phyloP scores from a whole-genome alignment of 2,329 filamentous ascomycete species.

The Cladosporium sp. region DNA sequence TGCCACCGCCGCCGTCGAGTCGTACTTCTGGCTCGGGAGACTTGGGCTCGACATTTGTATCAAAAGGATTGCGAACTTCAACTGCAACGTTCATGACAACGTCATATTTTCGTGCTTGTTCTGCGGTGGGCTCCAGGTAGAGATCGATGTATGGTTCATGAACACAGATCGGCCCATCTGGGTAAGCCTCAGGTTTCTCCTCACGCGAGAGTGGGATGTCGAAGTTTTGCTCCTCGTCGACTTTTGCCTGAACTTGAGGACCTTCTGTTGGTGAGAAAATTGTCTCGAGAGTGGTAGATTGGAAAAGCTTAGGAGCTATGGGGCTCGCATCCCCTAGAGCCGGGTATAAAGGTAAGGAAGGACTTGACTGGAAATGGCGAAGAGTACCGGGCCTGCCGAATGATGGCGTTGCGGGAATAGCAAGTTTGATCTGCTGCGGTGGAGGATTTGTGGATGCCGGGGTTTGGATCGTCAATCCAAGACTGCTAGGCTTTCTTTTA shows the following conservation, averaged over 20 bases:
- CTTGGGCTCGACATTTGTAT: slow-evolving; percentile 17
- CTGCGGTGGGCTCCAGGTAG: slow-evolving; percentile 72
- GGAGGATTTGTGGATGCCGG: slow-evolving; percentile 52
- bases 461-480: slow-evolving; percentile 70
- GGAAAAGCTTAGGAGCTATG: not conserved
- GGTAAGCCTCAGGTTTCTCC: slow-evolving; percentile 74
- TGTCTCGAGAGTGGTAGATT: slow-evolving; percentile 21
- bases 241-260: slow-evolving; percentile 35
- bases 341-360: slow-evolving; percentile 53
- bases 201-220: slow-evolving; percentile 56
- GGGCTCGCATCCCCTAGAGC: slow-evolving; percentile 25
- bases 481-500: slow-evolving; percentile 66
- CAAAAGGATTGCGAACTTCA: slow-evolving; percentile 74
- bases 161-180: slow-evolving; percentile 75
- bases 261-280: slow-evolving; percentile 26
- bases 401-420: slow-evolving; percentile 55
- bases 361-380: slow-evolving; percentile 59
- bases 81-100: slow-evolving; percentile 80
- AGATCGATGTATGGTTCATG: slow-evolving; percentile 73
- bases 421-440: slow-evolving; percentile 51
- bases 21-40: slow-evolving; percentile 29
- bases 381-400: slow-evolving; percentile 46
- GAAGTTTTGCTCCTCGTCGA: slow-evolving; percentile 47
- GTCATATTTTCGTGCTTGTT: slow-evolving; percentile 72
- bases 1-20: slow-evolving; percentile 28